Evolutionary conservation across 225 moss, liverwort and hornwort species (phyloP), one percentile per base, ranked within the genome.

Genomic region (Sphagnum contortum): DNA sequence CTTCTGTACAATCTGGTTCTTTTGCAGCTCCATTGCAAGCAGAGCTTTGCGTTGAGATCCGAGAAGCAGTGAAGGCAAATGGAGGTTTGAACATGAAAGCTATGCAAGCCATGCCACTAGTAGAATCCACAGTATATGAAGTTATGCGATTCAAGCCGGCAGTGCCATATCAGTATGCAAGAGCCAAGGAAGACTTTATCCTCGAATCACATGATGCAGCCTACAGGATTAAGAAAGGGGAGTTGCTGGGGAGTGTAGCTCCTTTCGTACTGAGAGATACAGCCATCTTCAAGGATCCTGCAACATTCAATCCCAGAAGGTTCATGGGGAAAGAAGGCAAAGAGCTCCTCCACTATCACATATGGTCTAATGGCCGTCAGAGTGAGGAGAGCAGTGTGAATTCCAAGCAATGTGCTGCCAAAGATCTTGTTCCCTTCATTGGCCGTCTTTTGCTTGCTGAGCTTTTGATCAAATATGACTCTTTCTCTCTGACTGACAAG

Each of bases 151-250:
- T 80, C 12, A 49, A 69, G 2, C 80, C 83, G 2, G 77, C 83
- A 0, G 83, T 84, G 57, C 77, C 80, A n/a, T 80, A 46, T 64
- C 80, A 84, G 68, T 84, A 84, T 58, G 83, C 63, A 14, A 69
- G 64, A 53, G 83, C 80, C 49, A 84, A 84, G 70, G 49, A 63
- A 64, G 83, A 84, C 63, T 59, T 84, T 0, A 64, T 84, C 53
- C 58, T 84, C 8, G 61, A 84, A 62, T 77, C 77, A 13, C 67
- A 75, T 13, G 80, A 84, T 3, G 83, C 80, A 14, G 29, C 80
- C 10, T 84, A 74, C 70, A 59, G 77, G 57, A 71, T 84, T 12
- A 84, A 69, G 68, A 65, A 65, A 50, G 64, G 64, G 5, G 64
- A 65, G 64, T 3, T 65, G 12, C 64, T 65, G 9, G 64, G 64